Evolutionary conservation across 306 rosid species (phyloP), one percentile per base, ranked within the genome.

Genomic region (Glycine tomentella): DNA sequence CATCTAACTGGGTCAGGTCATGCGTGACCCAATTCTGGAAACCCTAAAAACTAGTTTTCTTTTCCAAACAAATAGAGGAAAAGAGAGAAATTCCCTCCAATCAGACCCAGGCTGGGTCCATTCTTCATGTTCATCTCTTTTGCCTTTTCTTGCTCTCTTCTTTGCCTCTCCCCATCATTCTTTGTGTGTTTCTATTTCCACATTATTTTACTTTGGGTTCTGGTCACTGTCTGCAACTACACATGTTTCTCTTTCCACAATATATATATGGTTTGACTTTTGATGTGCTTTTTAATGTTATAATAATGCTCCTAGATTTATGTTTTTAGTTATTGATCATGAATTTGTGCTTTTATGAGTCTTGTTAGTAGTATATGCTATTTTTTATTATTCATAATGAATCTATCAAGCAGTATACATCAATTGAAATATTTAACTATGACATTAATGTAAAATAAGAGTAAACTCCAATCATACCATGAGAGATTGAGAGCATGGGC

Each of bases 391-490:
- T 34, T 34, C 4, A 34, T 34, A 3, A 34, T 34, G 38, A 34
- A 34, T 34, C 4, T 34, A 34, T 2, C 61, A 79, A 48, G 53
- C 46, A 38, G 49, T 34, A 16, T 12, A 79, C 77, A 76, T 46
- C 57, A 79, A 70, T 63, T 13, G 48, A 66, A 38, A 55, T 61
- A 44, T 82, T 33, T 5, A 50, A 67, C 52, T 9, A 74, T 15
- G n/a, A 61, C 73, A 83, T 50, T 13, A 80, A 74, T 46, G 57
- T 58, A 72, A 72, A 78, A 58, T 34, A 65, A 44, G 62, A 73
- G 50, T 49, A 63, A 72, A 72, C 55, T 83, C 45, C 56, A 72
- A 63, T 36, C 34, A 71, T 66, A 59, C 70, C 45, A 69, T 9
- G 38, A 16, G 51, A 66, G 36, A 44, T 45, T 38, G 67, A 45